A percentile compares a stretch with the other conserved stretches of the same genome.
These are phyloP conservation scores for Juglanconis sp. DNA, from an alignment of 2,329 filamentous ascomycete species.

Conservation along the genomic window DNA sequence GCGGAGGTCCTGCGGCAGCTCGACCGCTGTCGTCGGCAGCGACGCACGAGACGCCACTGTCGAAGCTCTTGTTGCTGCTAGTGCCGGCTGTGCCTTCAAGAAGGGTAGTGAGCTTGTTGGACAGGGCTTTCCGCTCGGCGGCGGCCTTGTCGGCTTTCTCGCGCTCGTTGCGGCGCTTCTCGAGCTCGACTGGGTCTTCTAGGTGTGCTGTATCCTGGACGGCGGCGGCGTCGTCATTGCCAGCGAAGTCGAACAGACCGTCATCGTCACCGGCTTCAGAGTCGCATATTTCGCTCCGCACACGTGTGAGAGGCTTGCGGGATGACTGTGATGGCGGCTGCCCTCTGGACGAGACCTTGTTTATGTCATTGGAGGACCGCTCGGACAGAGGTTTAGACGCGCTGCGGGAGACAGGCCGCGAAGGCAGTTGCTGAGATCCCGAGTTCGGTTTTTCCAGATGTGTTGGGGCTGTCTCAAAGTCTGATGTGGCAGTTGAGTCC, in stretches of 20 bases:
- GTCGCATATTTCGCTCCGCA: constrained; percentile 39
- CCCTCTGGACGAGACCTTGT: constrained; percentile 38
- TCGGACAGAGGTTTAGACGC: constrained; percentile 38
- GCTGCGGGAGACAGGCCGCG: constrained; percentile 26
- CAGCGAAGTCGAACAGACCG: not conserved
- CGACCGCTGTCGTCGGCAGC: constrained; percentile 6
- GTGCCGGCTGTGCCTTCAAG: constrained; percentile 28
- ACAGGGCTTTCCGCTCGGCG: constrained; percentile 39
- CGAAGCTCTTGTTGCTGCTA: constrained; percentile 3
- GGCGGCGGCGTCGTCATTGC: constrained; percentile 9
- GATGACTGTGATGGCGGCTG: constrained; percentile 8
- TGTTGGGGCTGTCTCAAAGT: constrained; percentile 29
- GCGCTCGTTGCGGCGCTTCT: constrained; percentile 11
- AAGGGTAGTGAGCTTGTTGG: constrained; percentile 41
- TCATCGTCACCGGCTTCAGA: constrained; percentile 26
- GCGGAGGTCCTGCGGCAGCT: constrained; percentile 18
- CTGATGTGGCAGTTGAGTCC: constrained; percentile 1
- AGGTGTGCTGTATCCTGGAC: not conserved
- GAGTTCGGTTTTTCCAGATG: constrained; percentile 24
- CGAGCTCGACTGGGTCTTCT: constrained; percentile 7
- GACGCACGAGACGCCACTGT: not conserved
- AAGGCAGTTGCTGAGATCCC: not conserved
- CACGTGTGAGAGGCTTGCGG: constrained; percentile 27
- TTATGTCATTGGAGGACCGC: constrained; percentile 37
- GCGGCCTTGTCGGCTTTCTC: constrained; percentile 21